Base-by-base conservation (phyloP, 257 asterid genomes). In the Sherardia arvensis region DNA sequence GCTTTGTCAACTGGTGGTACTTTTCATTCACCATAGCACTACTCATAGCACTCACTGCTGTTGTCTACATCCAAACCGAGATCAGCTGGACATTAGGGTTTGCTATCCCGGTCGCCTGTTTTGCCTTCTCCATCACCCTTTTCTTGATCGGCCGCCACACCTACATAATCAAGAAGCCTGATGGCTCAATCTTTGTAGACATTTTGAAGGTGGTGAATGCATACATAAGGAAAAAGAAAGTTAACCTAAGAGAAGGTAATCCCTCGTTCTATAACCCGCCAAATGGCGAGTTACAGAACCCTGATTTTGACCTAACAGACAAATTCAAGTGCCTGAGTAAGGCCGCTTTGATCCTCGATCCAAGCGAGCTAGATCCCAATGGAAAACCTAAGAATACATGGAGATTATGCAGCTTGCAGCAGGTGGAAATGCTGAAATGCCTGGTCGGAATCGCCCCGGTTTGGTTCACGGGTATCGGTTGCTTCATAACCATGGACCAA, bases 1-100 rank as follows among this genome's bases (percentile, higher is more conserved):
- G 84, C 77, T 90, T 90, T 87, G 85, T 87, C 79, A 84, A 87
- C 54, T 90, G 94, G 97, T 90, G 97, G 97, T 90, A 83, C 71
- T 75, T 90, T 8, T 83, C 92, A 8, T 90, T 90, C 78, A 87
- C 97, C 4, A 28, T 81, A 21, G 97, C 94, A 15, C 90, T 90
- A 53, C 21, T 87, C 5, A 70, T 90, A 17, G 94, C 94, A 27
- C 84, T 90, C 65, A 83, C 91, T 0, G 79, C 66, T 0, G 95
- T 87, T 14, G 79, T 90, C 74, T 90, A 90, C 38, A 49, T 90
- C 18, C 94, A 90, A 73, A 90, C 97, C 0, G 80, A 85, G 66
- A 33, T 90, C 76, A 90, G 95, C 45, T 90, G 97, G 97, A 40
- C 64, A 25, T 28, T 79, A 0, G 97, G 97, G 25, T 87, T 78